Base-by-base conservation (phyloP, 2,329 filamentous ascomycete species). In the Fusarium torulosum region DNA sequence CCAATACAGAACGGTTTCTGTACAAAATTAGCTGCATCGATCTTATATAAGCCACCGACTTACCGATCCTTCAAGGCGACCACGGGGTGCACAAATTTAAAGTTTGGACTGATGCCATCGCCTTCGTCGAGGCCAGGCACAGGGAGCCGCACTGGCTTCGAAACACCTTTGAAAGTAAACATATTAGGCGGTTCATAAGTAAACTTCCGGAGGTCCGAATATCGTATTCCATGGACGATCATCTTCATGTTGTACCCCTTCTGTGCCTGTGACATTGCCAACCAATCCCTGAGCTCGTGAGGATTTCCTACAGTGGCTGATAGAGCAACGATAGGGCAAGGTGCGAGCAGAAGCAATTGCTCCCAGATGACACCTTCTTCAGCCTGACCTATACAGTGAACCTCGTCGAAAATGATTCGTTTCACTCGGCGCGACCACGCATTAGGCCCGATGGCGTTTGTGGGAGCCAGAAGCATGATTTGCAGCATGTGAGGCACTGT, bases 261-360 rank as follows among this genome's bases (percentile, higher is more conserved):
- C 2, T 83, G 82, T 57, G 83, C 84, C 70, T 94, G 90, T 0
- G 90, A 88, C 4, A 82, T 82, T 1, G 80, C 80, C 0, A 95
- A 82, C 91, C 91, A 94, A 27, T 83, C 80, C 53, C 82, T 86
- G 77, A 95, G 93, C 70, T 91, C 86, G 3, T 84, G 76, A 1
- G 91, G 90, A 66, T 94, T 94, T 6, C 91, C 91, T 15, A 95
- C 89, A 0, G 92, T 95, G 2, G 91, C 92, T 2, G 91, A 94
- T 2, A 95, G 83, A 0, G 91, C 91, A 66, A 94, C 91, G 49
- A 95, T 91, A 0, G 90, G 91, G 68, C 91, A 94, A 2, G 91
- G 91, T 0, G 91, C 86, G 63, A 93, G 83, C 2, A 94, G 83
- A 2, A 94, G 80, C 5, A 95, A 81, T 73, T 94, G 91, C 71